phyloP scores from a whole-genome alignment of 768 basidiomycete genomes.

The Kwoniella shandongensis region DNA sequence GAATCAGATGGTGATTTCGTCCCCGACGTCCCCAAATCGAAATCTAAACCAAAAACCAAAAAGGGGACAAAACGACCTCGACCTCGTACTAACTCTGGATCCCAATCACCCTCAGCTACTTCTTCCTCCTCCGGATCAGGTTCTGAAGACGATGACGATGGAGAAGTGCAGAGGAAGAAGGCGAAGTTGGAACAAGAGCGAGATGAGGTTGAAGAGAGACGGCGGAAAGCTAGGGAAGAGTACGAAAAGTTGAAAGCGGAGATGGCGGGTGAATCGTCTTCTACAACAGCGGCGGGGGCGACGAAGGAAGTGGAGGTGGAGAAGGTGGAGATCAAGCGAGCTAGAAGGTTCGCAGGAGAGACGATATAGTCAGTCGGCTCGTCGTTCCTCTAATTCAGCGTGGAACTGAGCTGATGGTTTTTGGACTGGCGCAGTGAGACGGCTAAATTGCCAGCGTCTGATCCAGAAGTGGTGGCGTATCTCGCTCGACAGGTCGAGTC shows the following conservation, averaged over 20 bases:
- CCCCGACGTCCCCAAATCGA: slow-evolving; percentile 21
- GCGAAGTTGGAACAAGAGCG: slow-evolving; percentile 18
- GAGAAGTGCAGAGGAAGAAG: slow-evolving; percentile 5
- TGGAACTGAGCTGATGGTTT: slow-evolving; percentile 1
- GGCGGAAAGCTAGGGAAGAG: slow-evolving; percentile 29
- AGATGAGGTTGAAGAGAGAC: slow-evolving; percentile 22
- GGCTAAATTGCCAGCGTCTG: slow-evolving; percentile 25
- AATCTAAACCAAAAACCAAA: slow-evolving; percentile 19
- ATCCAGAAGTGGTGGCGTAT: slow-evolving; percentile 44
- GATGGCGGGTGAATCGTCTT: not conserved
- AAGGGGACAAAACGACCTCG: slow-evolving; percentile 4
- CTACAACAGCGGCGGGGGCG: not conserved
- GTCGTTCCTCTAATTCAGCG: no score
- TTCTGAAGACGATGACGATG: slow-evolving; percentile 15
- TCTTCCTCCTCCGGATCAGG: slow-evolving; percentile 8
- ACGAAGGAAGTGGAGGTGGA: slow-evolving; percentile 23
- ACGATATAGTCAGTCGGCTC: slow-evolving; percentile 37
- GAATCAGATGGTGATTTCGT: slow-evolving; percentile 40
- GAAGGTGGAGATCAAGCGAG: slow-evolving; percentile 40
- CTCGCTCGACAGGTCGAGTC: slow-evolving; percentile 6
- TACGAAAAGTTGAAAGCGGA: slow-evolving; percentile 29
- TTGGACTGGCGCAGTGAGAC: slow-evolving; percentile 35
- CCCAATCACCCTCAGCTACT: slow-evolving; percentile 7
- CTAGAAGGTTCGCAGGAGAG: slow-evolving; percentile 47
- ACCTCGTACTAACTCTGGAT: no score